Base-by-base conservation (phyloP, 192 early-diverging fungal genomes). In the Umbelopsis sp. region DNA sequence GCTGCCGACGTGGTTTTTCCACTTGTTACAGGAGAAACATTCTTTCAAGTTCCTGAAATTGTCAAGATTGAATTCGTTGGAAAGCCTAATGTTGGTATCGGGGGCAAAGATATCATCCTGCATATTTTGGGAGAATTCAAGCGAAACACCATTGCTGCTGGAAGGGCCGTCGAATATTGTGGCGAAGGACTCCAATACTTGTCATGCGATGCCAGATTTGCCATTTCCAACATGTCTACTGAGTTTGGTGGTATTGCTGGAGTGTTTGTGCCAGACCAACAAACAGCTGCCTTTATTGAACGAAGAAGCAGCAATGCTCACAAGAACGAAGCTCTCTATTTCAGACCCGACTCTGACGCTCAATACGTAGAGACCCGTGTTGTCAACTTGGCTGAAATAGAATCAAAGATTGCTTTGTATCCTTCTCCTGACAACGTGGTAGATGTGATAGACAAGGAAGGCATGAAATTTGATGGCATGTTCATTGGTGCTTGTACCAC, bases 191-290 rank as follows among this genome's bases (percentile, higher is more conserved):
- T 92, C 44, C 86, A 92, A 79, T 85, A 94, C 82, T 85, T 92
- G 81, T 89, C 89, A 66, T 92, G 91, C 80, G 91, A 94, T 79
- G 91, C 90, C 33, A 86, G 92, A 51, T 91, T 94, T 73, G 90
- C 91, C 23, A 86, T 91, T 72, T 82, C 91, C 74, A 92, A 91
- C 84, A 94, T 94, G 91, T 85, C 89, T 71, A 93, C 91, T 66
- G 91, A 93, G 78, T 93, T 93, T 86, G 91, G 91, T 67, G 91
- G 89, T 65, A 93, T 93, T 79, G 91, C 91, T 55, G 91, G 91
- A 51, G 91, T 93, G 69, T 94, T 88, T 78, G 90, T 88, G 78
- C 87, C 86, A 37, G 89, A 92, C 68, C 86, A 89, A 82, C 84
- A 84, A 70, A 93, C 90, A 15, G 90, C 92, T 18, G 85, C 89